phyloP scores from a whole-genome alignment of 352 stramenopile species.

The Phytophthora sp. region DNA sequence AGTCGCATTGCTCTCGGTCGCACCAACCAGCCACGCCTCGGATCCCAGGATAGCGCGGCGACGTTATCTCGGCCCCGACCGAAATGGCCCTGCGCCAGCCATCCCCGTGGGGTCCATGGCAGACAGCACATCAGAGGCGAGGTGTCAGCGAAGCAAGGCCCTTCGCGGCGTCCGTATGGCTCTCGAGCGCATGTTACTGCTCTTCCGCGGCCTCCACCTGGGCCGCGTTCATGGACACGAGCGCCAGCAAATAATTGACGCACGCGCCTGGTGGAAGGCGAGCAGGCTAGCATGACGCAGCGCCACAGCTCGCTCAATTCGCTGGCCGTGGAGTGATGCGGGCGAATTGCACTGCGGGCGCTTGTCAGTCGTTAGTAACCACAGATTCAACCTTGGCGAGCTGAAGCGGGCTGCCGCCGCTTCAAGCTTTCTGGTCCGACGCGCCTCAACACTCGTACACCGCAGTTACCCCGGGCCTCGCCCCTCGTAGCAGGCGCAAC shows the following conservation, averaged over 20 bases:
- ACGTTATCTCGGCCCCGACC: not conserved
- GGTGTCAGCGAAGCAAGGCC: not conserved
- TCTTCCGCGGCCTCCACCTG: conserved; percentile 11
- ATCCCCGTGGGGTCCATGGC: not conserved
- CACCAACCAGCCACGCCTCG: not conserved
- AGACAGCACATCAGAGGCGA: not conserved
- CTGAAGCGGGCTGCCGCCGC: too few species aligned
- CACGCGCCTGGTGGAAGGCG: conserved; percentile 11
- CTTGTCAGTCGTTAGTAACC: too few species aligned
- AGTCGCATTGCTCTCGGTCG: too few species aligned
- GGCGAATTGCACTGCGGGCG: too few species aligned
- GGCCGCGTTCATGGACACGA: conserved; percentile 3
- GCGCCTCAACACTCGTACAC: too few species aligned
- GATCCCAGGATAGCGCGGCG: conserved; percentile 12
- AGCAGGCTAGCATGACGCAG: not conserved
- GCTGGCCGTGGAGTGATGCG: not conserved
- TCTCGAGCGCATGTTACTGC: conserved; percentile 14
- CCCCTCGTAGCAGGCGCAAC: too few species aligned
- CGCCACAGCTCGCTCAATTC: not conserved
- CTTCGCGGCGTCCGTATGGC: conserved; percentile 8
- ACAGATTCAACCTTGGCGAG: too few species aligned
- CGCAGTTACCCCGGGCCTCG: too few species aligned
- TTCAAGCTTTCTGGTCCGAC: too few species aligned
- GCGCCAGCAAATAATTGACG: conserved; percentile 4
- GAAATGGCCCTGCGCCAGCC: conserved; percentile 9